Base-by-base conservation (phyloP, 2,329 filamentous ascomycete genomes). In the Dothideomycetes sp. region DNA sequence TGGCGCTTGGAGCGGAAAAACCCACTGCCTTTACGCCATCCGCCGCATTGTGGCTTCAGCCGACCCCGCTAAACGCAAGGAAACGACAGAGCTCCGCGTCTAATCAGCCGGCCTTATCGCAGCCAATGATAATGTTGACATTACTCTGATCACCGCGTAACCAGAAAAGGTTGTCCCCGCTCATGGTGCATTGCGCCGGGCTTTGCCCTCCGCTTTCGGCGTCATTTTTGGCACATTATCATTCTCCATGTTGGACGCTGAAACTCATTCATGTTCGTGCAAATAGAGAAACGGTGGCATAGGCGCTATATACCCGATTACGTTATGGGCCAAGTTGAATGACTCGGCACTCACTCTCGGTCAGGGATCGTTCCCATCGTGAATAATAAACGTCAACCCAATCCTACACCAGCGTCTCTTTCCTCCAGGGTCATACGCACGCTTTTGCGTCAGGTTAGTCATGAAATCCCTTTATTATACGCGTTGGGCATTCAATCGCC, bases 81-180 rank as follows among this genome's bases (percentile, higher is more conserved):
- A 7, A 27, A 27, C 22, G 22, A 27, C 7, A 7, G 22, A 27
- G 22, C 22, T 27, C 33, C 29, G 39, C 33, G 29, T 19, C 34
- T 37, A 41, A 41, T 37, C 34, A 32, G 33, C 35, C 19, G 29
- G 27, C 17, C 39, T 41, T 41, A 41, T 41, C 39, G 39, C 34
- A 34, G 30, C 39, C 39, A 41, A 41, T 41, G 34, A 33, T 29
- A 10, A n/a, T 19, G 18, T 33, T 41, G 35, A 40, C 33, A 40
- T 40, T 33, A 41, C 34, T 36, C 8, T 37, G 39, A 37, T 34
- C 39, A 24, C 27, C 39, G 34, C 24, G 39, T 41, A 41, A 41
- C 39, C 31, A n/a, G 14, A 32, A 27, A 12, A 27, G 22, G 22
- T 27, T 12, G 22, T 27, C 22, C 22, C 22, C 12, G 22, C 12